Base-by-base conservation (phyloP, 768 basidiomycete species). In the Fomitopsis pulvina region DNA sequence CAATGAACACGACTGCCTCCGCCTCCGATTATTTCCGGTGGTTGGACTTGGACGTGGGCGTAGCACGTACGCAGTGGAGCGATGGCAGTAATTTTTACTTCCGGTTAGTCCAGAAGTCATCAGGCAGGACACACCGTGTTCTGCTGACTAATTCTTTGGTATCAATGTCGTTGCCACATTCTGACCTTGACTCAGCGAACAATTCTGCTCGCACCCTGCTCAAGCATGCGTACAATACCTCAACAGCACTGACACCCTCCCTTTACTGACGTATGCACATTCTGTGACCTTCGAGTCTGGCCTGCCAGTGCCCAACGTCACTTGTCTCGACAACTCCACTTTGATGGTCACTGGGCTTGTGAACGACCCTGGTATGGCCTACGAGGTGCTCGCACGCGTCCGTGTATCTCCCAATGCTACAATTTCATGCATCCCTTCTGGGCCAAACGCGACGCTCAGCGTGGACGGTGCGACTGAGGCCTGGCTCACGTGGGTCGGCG, bases 401-500 rank as follows among this genome's bases (percentile, higher is more conserved):
- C 61, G 64, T 27, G 61, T 68, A 20, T 63, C 69, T 22, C 22
- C 37, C 16, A 62, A 60, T 8, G 62, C 71, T 6, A 32, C 46
- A 8, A 57, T 67, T 11, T 28, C 58, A 0, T 79, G 79, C 50
- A 52, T 62, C n/a, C 41, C 61, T 0, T 41, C 61, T 22, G 60
- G 60, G 9, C 58, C 63, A 29, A 44, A 66, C 45, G 74, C 75
- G 21, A 75, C 75, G 1, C 49, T 87, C 20, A 65, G 64, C 27
- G 69, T 87, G 12, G 62, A 60, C 6, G 66, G 68, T 18, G 69
- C 76, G 24, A 66, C 67, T 1, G 79, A 81, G 51, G 71, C 80
- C 0, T 85, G 79, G 81, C 65, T 87, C 55, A 76, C 78, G 6
- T 87, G 85, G 84, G 77, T 80, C 16, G 86, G 85, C n/a, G 83